These are phyloP conservation scores for Clarireedia homoeocarpa DNA, from an alignment of 2,329 filamentous ascomycete genomes.

Conservation along the genomic window DNA sequence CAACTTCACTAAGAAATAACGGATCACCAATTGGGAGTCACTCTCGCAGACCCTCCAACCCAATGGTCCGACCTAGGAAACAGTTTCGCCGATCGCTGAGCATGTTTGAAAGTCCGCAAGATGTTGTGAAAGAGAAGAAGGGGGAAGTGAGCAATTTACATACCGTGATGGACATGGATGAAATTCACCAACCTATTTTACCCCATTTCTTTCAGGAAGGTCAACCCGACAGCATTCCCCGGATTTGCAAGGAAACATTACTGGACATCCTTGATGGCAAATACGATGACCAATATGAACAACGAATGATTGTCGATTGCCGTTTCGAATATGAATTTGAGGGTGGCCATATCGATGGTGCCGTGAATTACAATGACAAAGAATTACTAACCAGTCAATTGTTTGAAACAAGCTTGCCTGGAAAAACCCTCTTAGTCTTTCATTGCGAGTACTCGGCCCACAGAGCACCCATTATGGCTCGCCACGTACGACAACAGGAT, in stretches of 20 bases:
- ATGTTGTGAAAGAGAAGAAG: constrained; percentile 75
- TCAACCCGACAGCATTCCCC: constrained; percentile 76
- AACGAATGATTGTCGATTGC: constrained; percentile 87
- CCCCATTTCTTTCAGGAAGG: constrained; percentile 79
- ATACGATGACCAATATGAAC: constrained; percentile 66
- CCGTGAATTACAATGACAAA: constrained; percentile 96
- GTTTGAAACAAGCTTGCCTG: constrained; percentile 57
- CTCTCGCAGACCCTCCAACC: constrained; percentile 64
- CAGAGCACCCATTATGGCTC: constrained; percentile 91
- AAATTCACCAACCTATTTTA: constrained; percentile 62
- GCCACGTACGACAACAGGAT: constrained; percentile 84
- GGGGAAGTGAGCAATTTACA: constrained; percentile 54
- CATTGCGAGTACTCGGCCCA: constrained; percentile 99
- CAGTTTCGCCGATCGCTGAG: constrained; percentile 87
- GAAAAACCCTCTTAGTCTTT: constrained; percentile 77
- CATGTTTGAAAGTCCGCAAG: constrained; percentile 93
- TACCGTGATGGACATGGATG: constrained; percentile 78
- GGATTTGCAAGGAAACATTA: constrained; percentile 76
- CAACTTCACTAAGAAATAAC: constrained; percentile 47
- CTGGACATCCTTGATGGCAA: constrained; percentile 82
- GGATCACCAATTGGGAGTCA: constrained; percentile 69
- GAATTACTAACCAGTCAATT: constrained; percentile 74
- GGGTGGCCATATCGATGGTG: constrained; percentile 87
- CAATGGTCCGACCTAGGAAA: constrained; percentile 69
- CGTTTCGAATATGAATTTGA: constrained; percentile 99